Evolutionary conservation across 2,329 filamentous ascomycete genomes (phyloP).

Genomic region (Leptographium flavum): DNA sequence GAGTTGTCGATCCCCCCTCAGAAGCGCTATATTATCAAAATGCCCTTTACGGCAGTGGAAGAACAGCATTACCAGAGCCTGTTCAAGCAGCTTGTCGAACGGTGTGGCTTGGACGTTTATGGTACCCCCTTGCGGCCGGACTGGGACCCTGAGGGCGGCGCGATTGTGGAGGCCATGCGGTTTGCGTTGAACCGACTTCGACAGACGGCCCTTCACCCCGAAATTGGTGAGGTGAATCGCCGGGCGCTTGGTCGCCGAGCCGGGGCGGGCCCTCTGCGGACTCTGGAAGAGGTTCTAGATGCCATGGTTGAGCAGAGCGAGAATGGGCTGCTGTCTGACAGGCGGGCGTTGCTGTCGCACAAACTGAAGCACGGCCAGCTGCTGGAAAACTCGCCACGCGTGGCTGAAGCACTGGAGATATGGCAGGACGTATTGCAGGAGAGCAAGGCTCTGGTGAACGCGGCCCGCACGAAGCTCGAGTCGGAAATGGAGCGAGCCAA

Average conservation of each 20-base stretch:
- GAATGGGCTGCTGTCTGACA: conserved; percentile 47
- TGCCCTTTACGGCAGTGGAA: conserved; percentile 82
- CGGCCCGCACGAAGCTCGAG: conserved; percentile 49
- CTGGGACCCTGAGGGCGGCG: conserved; percentile 49
- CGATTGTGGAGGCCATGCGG: conserved; percentile 57
- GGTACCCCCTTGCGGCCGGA: conserved; percentile 47
- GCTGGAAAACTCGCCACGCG: conserved; percentile 57
- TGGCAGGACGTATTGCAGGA: conserved; percentile 48
- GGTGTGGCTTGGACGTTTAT: conserved; percentile 47
- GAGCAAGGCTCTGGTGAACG: conserved; percentile 37
- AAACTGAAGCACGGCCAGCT: conserved; percentile 63
- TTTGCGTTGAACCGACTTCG: conserved; percentile 51
- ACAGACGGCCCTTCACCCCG: conserved; percentile 50
- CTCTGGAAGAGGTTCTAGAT: conserved; percentile 73
- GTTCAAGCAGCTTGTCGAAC: conserved; percentile 60
- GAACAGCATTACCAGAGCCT: conserved; percentile 75
- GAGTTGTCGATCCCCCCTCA: conserved; percentile 73
- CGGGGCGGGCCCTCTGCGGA: conserved; percentile 60
- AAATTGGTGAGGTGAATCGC: conserved; percentile 56
- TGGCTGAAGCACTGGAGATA: conserved; percentile 51
- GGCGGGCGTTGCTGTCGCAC: conserved; percentile 49
- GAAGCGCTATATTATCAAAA: conserved; percentile 72
- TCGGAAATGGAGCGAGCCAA: conserved; percentile 29
- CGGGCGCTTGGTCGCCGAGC: conserved; percentile 46
- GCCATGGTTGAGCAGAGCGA: conserved; percentile 86